Evolutionary conservation across 208 protist genomes (phyloP), one percentile per base, ranked within the genome.

Genomic region (Crithidia bombi): DNA sequence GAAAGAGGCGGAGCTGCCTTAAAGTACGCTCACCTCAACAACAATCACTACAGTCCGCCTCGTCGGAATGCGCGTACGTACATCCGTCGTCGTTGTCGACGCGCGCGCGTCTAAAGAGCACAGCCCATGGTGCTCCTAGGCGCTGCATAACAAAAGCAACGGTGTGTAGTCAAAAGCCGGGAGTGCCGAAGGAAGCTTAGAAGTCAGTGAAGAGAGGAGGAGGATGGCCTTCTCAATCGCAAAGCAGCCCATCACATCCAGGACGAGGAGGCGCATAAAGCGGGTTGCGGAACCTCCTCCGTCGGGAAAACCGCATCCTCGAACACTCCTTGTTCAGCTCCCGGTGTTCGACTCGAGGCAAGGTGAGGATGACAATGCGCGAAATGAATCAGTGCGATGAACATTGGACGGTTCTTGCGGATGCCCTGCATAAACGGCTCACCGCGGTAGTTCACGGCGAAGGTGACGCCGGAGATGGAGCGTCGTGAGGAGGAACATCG

Each of bases 361-460:
- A 88, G 74, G 82, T 83, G 52, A 96, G 70, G 52, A 98, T 82
- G 44, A 96, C 65, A 35, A 93, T 25, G 19, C n/a, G 67, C 64
- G 25, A 97, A 73, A 56, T 93, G 73, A 35, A 92, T 81, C 21
- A 98, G 80, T 11, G 90, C 81, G 46, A 92, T 88, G 44, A 97
- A 87, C 66, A 98, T 89, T n/a, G 90, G 87, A 51, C 82, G 89
- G 74, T 98, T 98, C 64, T 95, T 92, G 64, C 59, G 70, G 15
- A 98, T 92, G 44, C 82, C 82, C 69, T 97, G 82, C 96, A 98
- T 98, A 66, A 98, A 98, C 10, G 97, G 97, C 75, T 91, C 81
- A 12, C 96, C 98, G 36, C 95, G 91, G 83, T 99, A 99, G 81
- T 99, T 99, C 30, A 98, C 92, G 23, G 91, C 95, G 78, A 99